Evolutionary conservation across 768 basidiomycete species (phyloP), one percentile per base, ranked within the genome.

Genomic region (Cystofilobasidium bisporidii): DNA sequence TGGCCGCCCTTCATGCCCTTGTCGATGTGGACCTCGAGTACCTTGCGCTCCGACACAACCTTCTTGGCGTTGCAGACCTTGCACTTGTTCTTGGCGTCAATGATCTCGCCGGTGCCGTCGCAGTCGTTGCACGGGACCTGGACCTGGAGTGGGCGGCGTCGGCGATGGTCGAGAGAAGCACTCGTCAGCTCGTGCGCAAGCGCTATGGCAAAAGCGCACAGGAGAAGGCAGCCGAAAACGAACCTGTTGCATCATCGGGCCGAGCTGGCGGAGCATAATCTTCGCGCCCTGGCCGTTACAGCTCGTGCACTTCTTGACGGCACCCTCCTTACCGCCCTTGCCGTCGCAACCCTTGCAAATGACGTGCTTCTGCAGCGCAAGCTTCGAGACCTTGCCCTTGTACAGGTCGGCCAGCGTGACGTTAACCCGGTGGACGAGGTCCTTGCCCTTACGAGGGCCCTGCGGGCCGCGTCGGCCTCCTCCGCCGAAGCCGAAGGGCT

Each of bases 331-430:
- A 65, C 96, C 96, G 58, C 96, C 96, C 76, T 88, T 91, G 74
- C 96, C 96, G 72, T 87, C 87, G 80, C 96, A 99, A 75, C 91
- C 91, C 65, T 81, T 76, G 79, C 96, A 99, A 74, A 98, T 87
- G 71, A 92, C 83, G 73, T 94, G 96, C 71, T 94, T 89, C 24
- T 92, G 96, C 55, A 99, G 82, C 48, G 96, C 90, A 68, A 99
- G 88, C 79, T 98, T 98, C 55, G 93, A 91, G 5, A 91, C 94
- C 80, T 98, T 99, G 78, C 96, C 94, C 78, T 89, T 92, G 85
- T 97, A 98, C 5, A 99, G 84, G 77, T 99, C 96, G 79, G 98
- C 94, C 71, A 99, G 85, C n/a, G 91, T 85, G 74, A 97, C 92
- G 75, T 88, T 83, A 71, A 98, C 89, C 65, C 93, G 88, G 79